phyloP scores from a whole-genome alignment of 2,329 filamentous ascomycete species.

The Torrubiella hemipterigena region DNA sequence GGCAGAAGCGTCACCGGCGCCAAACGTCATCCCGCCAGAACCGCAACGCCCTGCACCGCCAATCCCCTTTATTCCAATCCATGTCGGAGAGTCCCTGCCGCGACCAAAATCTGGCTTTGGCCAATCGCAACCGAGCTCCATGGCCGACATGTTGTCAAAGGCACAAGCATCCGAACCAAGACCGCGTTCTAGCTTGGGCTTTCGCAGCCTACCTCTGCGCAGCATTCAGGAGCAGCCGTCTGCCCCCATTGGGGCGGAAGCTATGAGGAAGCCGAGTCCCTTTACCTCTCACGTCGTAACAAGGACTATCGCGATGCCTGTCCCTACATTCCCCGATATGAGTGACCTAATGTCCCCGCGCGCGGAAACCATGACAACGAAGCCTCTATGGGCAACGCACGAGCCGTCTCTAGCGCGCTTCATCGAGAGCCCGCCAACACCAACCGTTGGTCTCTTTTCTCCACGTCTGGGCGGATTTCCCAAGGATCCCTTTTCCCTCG shows the following conservation, averaged over 20 bases:
- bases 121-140: constrained; percentile 2
- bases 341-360: constrained; percentile 59
- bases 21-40: constrained; percentile 4
- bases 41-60: constrained; percentile 4
- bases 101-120: constrained; percentile 23
- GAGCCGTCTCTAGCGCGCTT: constrained; percentile 33
- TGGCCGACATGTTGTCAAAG: neutral
- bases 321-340: constrained; percentile 24
- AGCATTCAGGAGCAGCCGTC: constrained; percentile 4
- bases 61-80: constrained; percentile 9
- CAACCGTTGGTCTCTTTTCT: constrained; percentile 40
- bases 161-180: constrained; percentile 1
- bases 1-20: neutral
- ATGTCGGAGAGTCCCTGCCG: constrained; percentile 14
- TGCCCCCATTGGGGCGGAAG: neutral
- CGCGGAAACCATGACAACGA: constrained; percentile 59
- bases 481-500: constrained; percentile 38
- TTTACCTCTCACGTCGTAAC: neutral
- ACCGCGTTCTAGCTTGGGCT: constrained; percentile 4
- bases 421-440: constrained; percentile 38
- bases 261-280: too few relatives aligned
- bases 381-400: constrained; percentile 40
- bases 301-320: neutral
- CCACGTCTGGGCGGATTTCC: constrained; percentile 40
- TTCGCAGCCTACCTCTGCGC: constrained; percentile 4